A percentile compares a stretch with the other conserved stretches of the same genome.
Evolutionary conservation across 805 yeast genomes (phyloP).

Genomic region (Pachysolen tannophilus): DNA sequence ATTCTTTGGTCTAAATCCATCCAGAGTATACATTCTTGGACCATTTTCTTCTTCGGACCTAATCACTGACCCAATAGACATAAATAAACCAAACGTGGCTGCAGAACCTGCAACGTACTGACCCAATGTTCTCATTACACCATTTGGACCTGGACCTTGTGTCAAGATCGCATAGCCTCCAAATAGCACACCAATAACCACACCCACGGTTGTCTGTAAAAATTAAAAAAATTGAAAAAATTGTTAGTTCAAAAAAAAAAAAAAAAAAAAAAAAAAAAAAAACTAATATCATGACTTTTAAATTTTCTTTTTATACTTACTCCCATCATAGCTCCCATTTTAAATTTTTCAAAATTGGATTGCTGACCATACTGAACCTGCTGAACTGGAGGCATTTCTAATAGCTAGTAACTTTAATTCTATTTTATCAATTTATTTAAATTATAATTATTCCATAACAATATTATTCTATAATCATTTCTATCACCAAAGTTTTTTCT

Average conservation of each 20-base stretch:
- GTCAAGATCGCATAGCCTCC: conserved; percentile 89
- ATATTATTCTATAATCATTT: too few relatives aligned
- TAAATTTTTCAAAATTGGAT: conserved; percentile 90
- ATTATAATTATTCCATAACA: too few relatives aligned
- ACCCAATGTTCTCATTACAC: conserved; percentile 92
- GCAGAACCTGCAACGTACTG: conserved; percentile 96
- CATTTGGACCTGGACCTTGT: conserved; percentile 97
- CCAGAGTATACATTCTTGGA: conserved; percentile 12
- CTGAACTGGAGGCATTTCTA: conserved; percentile 56
- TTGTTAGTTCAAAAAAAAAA: conserved; percentile 1
- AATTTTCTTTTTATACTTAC: too few relatives aligned
- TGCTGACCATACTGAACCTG: conserved; percentile 55
- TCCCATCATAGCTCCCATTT: conserved; percentile 99
- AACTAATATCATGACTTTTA: too few relatives aligned
- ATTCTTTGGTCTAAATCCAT: conserved; percentile 19
- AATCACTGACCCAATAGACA: conserved; percentile 92
- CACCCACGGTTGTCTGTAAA: conserved; percentile 64
- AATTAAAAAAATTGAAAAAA: background rate
- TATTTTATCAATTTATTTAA: too few relatives aligned
- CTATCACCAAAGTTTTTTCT: too few relatives aligned
- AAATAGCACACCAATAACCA: conserved; percentile 88
- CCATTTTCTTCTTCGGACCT: conserved; percentile 52
- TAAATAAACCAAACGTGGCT: conserved; percentile 91
- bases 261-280: background rate
- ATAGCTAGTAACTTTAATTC: too few relatives aligned